These are phyloP conservation scores for Lepidium africanum DNA, from an alignment of 345 rosid species.

Conservation along the genomic window DNA sequence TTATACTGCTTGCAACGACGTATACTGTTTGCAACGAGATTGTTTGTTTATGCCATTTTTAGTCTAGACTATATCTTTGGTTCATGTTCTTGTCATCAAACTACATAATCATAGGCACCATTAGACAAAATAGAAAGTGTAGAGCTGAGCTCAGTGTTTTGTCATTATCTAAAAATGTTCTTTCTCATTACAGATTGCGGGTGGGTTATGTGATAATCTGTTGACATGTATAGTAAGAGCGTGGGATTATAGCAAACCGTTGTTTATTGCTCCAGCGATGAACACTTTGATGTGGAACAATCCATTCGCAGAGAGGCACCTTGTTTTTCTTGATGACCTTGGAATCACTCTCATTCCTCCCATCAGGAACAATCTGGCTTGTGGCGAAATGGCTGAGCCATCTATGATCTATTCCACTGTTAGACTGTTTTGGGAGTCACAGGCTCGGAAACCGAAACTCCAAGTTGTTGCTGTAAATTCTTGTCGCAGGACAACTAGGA, in stretches of 20 bases:
- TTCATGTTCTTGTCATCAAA: no score
- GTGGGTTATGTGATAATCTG: constrained; percentile 85
- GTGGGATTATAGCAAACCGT: constrained; percentile 81
- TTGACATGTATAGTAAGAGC: constrained; percentile 82
- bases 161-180: neutral
- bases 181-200: constrained; percentile 60
- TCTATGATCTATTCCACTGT: constrained; percentile 70
- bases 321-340: constrained; percentile 70
- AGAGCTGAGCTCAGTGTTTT: no score
- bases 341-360: constrained; percentile 84
- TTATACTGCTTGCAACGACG: no score
- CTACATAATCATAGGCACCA: no score
- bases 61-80: neutral
- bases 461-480: constrained; percentile 27
- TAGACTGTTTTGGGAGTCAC: constrained; percentile 61
- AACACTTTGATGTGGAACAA: constrained; percentile 91
- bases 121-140: no score
- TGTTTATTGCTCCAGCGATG: constrained; percentile 86
- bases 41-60: neutral
- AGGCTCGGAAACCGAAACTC: constrained; percentile 38
- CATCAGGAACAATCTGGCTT: constrained; percentile 66
- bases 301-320: constrained; percentile 81
- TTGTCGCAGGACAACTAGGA: constrained; percentile 45
- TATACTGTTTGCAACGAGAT: neutral
- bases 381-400: constrained; percentile 95